These are phyloP conservation scores for Diospyros lotus DNA, from an alignment of 148 eudicot genomes.

Conservation along the genomic window DNA sequence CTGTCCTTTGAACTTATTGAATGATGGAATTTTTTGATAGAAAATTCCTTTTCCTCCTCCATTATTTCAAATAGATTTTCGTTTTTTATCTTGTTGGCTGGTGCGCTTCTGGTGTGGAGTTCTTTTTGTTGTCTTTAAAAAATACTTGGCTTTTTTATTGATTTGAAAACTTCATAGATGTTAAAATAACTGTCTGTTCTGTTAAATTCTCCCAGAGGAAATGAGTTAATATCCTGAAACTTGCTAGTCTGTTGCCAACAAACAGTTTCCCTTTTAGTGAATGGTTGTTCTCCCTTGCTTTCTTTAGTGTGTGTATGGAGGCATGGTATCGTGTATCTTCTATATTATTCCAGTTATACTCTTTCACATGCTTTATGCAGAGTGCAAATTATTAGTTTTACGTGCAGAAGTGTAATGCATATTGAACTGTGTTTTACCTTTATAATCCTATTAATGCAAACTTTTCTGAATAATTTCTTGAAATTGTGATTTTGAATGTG, in stretches of 20 bases:
- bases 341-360: neutral
- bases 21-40: too few relatives aligned
- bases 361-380: neutral
- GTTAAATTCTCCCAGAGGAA: neutral
- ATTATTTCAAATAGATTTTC: neutral
- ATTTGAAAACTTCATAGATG: neutral
- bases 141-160: neutral
- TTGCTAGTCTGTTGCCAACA: neutral
- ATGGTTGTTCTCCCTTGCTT: neutral
- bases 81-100: neutral
- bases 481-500: constrained; percentile 27
- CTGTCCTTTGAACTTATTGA: neutral
- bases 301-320: neutral
- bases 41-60: neutral
- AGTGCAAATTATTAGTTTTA: neutral
- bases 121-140: neutral
- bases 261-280: neutral
- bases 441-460: neutral
- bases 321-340: neutral
- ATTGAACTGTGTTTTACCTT: neutral
- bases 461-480: constrained; percentile 12
- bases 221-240: neutral
- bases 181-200: neutral
- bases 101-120: neutral
- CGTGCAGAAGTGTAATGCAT: neutral